A percentile compares a stretch with the other conserved stretches of the same genome.
phyloP scores from a whole-genome alignment of 1,284 basidiomycete genomes.

The Naganishia albida region DNA sequence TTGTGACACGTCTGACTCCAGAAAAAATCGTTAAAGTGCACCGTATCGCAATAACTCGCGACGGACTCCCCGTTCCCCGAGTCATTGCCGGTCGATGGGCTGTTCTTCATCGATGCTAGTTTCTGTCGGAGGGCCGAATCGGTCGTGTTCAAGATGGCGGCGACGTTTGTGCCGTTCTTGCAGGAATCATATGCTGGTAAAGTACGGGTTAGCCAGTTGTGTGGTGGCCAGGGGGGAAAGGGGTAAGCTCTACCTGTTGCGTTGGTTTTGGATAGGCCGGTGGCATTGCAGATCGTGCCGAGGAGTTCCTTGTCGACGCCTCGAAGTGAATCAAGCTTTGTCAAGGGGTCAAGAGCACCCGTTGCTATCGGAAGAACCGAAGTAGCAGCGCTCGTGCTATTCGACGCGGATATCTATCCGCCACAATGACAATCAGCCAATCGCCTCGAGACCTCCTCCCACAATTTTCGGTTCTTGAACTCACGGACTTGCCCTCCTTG shows the following conservation, averaged over 20 bases:
- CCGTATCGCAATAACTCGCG: neutral
- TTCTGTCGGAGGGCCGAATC: constrained; percentile 7
- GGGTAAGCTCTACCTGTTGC: neutral
- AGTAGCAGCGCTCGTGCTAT: too few relatives aligned
- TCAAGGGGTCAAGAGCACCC: neutral
- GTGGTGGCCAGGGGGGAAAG: neutral
- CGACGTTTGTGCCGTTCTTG: constrained; percentile 19
- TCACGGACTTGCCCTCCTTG: neutral
- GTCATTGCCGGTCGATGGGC: neutral
- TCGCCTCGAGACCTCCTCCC: neutral
- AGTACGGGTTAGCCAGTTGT: neutral
- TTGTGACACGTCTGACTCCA: constrained; percentile 14
- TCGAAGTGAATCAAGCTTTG: neutral
- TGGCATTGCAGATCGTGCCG: constrained; percentile 13
- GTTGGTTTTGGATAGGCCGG: neutral
- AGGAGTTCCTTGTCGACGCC: constrained; percentile 7
- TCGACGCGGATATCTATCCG: neutral
- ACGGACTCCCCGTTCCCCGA: neutral
- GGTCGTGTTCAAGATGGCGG: constrained; percentile 23
- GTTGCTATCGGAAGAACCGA: too few relatives aligned
- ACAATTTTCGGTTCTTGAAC: neutral
- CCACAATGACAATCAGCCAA: neutral
- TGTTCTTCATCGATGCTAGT: neutral
- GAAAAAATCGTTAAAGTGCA: constrained; percentile 1
- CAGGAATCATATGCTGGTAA: constrained; percentile 11